Evolutionary conservation across 768 basidiomycete genomes (phyloP), one percentile per base, ranked within the genome.

Genomic region (Trametes cubensis): DNA sequence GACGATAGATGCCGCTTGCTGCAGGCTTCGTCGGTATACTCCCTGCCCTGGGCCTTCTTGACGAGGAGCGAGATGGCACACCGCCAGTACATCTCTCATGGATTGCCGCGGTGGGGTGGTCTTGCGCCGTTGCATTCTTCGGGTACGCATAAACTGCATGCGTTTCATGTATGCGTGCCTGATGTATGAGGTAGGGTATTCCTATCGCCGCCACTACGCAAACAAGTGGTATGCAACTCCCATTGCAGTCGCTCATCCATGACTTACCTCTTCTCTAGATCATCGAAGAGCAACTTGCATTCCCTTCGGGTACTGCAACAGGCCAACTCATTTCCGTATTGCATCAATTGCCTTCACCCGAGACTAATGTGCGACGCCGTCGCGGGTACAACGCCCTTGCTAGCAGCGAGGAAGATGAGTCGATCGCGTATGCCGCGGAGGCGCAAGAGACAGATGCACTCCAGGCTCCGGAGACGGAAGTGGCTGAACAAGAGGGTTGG

Each of bases 261-360:
- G 30, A 38, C 13, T 39, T 23, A 39, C 21, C 20, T 14, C 50
- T 6, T 11, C 15, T 47, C 11, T 64, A 94, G 91, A 94, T 98
- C 61, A 86, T 98, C 44, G 90, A 95, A 71, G 96, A 98, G 74
- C 87, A 96, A 73, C 85, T 98, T 4, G 81, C 90, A 2, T 98
- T 98, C 68, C 96, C 96, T 2, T 94, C 92, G 1, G 96, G 96
- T 30, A 96, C 95, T 17, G 95, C 95, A 1, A 98, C 96, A 1
- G 95, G 95, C 5, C 95, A 97, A 66, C 80, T 98, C 13, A 94
- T 98, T 49, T 89, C 94, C 2, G 91, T 97, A 14, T 80, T 98
- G 15, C 94, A 98, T 69, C 77, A 85, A 61, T 75, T 89, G 39
- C 90, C 90, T 1, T 85, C 85, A 30, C 87, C 89, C 1, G 81